Conservation (phyloP, 371 early-diverging fungal species). For the Lichtheimia hyalospora region DNA sequence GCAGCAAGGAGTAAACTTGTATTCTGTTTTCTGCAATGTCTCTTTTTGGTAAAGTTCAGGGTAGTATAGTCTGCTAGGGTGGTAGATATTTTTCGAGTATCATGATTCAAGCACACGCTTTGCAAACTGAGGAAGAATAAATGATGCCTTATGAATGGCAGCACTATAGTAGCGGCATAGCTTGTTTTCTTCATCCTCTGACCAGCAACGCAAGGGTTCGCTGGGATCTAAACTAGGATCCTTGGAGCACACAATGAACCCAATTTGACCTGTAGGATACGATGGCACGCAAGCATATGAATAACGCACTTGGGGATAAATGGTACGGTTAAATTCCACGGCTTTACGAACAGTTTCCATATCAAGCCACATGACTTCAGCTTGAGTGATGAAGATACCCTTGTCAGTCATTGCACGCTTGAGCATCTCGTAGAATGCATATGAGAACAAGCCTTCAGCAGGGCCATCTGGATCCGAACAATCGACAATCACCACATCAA, state of each 20-base stretch:
- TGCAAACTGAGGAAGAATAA: slow-evolving; percentile 90
- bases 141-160: slow-evolving; percentile 91
- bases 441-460: slow-evolving; percentile 91
- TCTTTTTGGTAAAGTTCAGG: no score
- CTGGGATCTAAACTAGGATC: slow-evolving; percentile 67
- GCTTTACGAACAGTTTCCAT: slow-evolving; percentile 87
- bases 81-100: no score
- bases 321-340: slow-evolving; percentile 68
- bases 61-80: no score
- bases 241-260: slow-evolving; percentile 90
- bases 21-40: no score
- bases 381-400: slow-evolving; percentile 94
- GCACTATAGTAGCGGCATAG: slow-evolving; percentile 90
- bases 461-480: slow-evolving; percentile 98
- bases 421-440: slow-evolving; percentile 89
- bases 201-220: slow-evolving; percentile 78
- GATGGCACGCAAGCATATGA: slow-evolving; percentile 94
- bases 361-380: slow-evolving; percentile 98
- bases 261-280: slow-evolving; percentile 97
- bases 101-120: slow-evolving; percentile 22
- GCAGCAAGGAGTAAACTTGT: no score
- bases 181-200: slow-evolving; percentile 77
- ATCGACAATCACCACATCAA: slow-evolving; percentile 98
- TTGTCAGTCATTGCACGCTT: slow-evolving; percentile 83
- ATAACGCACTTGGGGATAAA: slow-evolving; percentile 91